Conservation (phyloP, 108 stramenopile genomes). For the Nitzschia sp. region DNA sequence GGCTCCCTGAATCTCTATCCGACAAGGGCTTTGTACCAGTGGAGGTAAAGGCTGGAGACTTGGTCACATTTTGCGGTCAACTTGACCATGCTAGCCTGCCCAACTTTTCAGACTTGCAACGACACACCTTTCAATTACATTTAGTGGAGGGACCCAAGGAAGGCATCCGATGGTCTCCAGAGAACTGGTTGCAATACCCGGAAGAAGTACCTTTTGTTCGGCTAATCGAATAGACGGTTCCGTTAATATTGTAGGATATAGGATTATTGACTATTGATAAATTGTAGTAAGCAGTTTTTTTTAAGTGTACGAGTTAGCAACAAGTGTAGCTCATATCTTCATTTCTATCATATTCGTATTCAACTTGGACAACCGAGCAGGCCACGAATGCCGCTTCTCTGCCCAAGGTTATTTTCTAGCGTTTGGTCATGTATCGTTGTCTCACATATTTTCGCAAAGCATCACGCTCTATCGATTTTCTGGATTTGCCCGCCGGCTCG, state of each 20-base stretch:
- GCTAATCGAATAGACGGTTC: background rate
- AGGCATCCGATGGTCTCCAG: conserved; percentile 74
- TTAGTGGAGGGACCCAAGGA: conserved; percentile 77
- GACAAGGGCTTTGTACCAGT: conserved; percentile 81
- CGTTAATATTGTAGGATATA: background rate
- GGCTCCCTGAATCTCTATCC: conserved; percentile 54
- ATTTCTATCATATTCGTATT: background rate
- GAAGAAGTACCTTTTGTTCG: conserved; percentile 48
- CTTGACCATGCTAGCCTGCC: conserved; percentile 91
- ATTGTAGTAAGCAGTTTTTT: no score
- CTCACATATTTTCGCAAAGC: conserved; percentile 56
- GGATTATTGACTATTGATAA: no score
- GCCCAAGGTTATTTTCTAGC: no score
- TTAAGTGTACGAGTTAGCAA: no score
- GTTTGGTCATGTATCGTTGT: conserved; percentile 39
- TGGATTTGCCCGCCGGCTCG: conserved; percentile 19
- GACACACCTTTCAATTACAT: conserved; percentile 94
- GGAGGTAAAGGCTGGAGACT: conserved; percentile 86
- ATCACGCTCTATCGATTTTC: conserved; percentile 46
- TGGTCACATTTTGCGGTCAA: conserved; percentile 81
- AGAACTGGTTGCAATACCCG: conserved; percentile 94
- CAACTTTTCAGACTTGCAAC: conserved; percentile 56
- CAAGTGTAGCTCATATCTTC: no score
- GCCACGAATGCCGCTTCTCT: background rate
- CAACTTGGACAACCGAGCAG: background rate